Evolutionary conservation across 208 protist species (phyloP).

Genomic region (Lotmaria passim): DNA sequence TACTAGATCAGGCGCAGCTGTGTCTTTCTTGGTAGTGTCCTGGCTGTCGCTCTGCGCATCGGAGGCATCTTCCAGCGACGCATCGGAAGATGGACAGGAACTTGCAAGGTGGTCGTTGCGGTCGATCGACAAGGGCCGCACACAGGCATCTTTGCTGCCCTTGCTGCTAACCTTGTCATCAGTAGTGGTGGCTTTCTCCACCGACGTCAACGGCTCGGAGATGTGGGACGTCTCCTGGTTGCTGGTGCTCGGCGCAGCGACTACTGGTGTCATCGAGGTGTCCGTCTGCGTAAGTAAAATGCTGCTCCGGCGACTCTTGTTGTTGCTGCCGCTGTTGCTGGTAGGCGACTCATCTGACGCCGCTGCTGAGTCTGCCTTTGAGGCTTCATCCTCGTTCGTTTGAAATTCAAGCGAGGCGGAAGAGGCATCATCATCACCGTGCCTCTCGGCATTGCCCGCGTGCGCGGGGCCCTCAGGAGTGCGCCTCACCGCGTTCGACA

Average conservation of each 20-base stretch:
- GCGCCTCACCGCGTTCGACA: not conserved
- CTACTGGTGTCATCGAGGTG: not conserved
- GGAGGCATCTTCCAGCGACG: not conserved
- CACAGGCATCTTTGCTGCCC: not conserved
- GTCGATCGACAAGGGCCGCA: conserved; percentile 14
- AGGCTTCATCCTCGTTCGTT: too few species aligned
- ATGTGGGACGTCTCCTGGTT: too few species aligned
- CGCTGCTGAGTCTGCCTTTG: too few species aligned
- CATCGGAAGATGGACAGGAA: not conserved
- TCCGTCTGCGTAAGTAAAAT: not conserved
- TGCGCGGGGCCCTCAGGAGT: too few species aligned
- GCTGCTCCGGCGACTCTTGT: not conserved
- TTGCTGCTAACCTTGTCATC: not conserved
- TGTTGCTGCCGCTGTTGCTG: not conserved
- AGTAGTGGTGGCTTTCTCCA: not conserved
- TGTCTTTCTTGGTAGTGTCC: too few species aligned
- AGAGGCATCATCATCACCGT: too few species aligned
- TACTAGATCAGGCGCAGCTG: too few species aligned
- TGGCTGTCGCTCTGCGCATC: not conserved
- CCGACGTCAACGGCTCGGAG: not conserved
- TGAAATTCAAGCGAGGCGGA: too few species aligned
- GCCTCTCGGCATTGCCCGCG: too few species aligned
- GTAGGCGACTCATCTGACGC: too few species aligned
- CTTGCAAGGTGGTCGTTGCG: not conserved
- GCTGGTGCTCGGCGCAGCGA: not conserved